Evolutionary conservation across 192 early-diverging fungal genomes (phyloP), one percentile per base, ranked within the genome.

Genomic region (Phlyctochytrium bullatum): DNA sequence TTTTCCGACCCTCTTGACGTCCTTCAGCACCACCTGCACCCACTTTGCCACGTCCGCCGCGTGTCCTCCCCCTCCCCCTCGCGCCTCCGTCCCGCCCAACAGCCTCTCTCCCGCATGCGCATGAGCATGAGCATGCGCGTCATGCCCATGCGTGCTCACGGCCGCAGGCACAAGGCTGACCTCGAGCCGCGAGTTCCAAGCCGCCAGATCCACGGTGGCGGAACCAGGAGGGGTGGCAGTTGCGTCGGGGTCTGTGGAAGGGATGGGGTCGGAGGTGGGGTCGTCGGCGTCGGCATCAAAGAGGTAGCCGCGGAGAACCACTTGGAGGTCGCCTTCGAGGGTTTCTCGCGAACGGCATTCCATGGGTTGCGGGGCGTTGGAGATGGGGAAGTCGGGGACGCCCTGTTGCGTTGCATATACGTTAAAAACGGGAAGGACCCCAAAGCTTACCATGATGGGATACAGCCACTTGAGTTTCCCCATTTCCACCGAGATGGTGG

Each of bases 401-500:
- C 78, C 78, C 73, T 79, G 51, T 63, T 51, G 32, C 29, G 16
- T 0, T 32, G 24, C 24, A 25, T 32, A 61, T 6, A 34, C 25
- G 23, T 20, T 61, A 32, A 27, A 33, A 32, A 17, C 12, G 14
- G 3, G n/a, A 20, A 56, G 33, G 47, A 20, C n/a, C 31, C 4
- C 17, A 36, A 16, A 33, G 30, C 66, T 52, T 36, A 79, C 82
- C 68, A 35, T 77, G 32, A 84, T 73, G 2, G 83, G 83, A 65
- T 71, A 84, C 12, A 79, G 69, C 83, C 83, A 84, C 29, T 31
- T 35, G 52, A 77, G 32, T 62, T 68, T 29, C 12, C 64, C 62
- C 70, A 81, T 73, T 62, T 78, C 74, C 1, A 84, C 77, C 25
- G 73, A 34, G 52, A 84, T 65, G 17, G 50, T 72, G 20, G 73